Conservation (phyloP, 1,139 yeast genomes). For the Kluyveromyces sp. region DNA sequence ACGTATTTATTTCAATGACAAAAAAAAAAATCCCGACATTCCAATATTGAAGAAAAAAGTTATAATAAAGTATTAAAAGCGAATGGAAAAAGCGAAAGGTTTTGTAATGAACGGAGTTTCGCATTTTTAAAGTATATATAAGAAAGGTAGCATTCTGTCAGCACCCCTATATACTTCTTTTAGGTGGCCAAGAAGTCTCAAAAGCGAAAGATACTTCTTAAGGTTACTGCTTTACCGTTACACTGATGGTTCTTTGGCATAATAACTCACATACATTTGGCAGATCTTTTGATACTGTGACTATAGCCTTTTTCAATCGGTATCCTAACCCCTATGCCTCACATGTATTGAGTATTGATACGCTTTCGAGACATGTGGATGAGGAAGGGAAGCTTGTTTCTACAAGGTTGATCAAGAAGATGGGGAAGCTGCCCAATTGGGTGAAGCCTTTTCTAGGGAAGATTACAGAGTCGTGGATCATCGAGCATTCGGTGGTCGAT, state of each 20-base stretch:
- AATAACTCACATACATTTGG: conserved; percentile 48
- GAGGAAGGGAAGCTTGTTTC: conserved; percentile 58
- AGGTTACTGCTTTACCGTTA: neutral
- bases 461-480: conserved; percentile 71
- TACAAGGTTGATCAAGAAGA: conserved; percentile 68
- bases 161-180: too few relatives aligned
- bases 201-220: neutral
- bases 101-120: too few relatives aligned
- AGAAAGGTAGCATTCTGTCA: too few relatives aligned
- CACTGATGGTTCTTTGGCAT: conserved; percentile 58
- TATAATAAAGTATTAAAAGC: too few relatives aligned
- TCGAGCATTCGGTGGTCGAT: conserved; percentile 73
- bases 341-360: conserved; percentile 85
- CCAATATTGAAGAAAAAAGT: too few relatives aligned
- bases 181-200: too few relatives aligned
- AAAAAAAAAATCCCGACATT: too few relatives aligned
- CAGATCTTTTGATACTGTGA: conserved; percentile 65
- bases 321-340: conserved; percentile 87
- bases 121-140: too few relatives aligned
- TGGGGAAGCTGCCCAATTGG: conserved; percentile 77
- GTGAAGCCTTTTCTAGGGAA: conserved; percentile 70
- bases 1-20: too few relatives aligned
- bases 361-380: conserved; percentile 38
- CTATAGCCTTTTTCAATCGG: conserved; percentile 73
- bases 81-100: too few relatives aligned